Conservation (phyloP, 2,329 filamentous ascomycete species). For the Grosmannia clavigera region DNA sequence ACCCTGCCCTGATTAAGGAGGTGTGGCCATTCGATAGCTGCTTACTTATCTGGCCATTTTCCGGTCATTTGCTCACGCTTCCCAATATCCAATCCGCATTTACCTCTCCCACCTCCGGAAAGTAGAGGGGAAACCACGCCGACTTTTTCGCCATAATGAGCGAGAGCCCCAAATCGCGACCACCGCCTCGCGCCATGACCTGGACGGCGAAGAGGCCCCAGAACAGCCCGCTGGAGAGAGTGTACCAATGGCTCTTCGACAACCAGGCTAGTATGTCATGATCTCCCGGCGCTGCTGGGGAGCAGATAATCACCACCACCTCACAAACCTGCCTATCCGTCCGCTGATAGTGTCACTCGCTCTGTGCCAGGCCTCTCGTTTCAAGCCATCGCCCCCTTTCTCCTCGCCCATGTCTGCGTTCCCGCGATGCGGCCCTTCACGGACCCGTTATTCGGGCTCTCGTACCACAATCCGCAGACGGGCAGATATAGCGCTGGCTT, state of each 20-base stretch:
- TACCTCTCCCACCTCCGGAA: not conserved
- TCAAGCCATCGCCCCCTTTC: not conserved
- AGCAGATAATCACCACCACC: not conserved
- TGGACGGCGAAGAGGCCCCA: not conserved
- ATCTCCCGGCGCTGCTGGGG: not conserved
- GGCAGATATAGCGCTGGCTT: not conserved
- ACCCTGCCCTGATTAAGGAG: not conserved
- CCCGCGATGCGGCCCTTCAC: not conserved
- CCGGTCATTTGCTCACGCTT: not conserved
- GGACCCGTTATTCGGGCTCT: not conserved
- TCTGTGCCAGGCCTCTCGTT: not conserved
- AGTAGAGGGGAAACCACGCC: not conserved
- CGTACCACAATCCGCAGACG: not conserved
- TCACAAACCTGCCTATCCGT: not conserved
- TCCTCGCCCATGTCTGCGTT: not conserved
- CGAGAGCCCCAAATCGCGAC: not conserved
- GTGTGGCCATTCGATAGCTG: not conserved
- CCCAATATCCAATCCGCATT: not conserved
- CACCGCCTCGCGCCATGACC: not conserved
- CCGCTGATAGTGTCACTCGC: not conserved
- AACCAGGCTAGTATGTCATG: not conserved
- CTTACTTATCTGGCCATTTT: not conserved
- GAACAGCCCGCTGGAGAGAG: not conserved
- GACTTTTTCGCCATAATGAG: not conserved
- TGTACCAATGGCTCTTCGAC: not conserved